Percentiles rank a stretch among this genome's conserved stretches.
These are phyloP conservation scores for Boletus fagicola DNA, from an alignment of 768 basidiomycete species.

Conservation along the genomic window DNA sequence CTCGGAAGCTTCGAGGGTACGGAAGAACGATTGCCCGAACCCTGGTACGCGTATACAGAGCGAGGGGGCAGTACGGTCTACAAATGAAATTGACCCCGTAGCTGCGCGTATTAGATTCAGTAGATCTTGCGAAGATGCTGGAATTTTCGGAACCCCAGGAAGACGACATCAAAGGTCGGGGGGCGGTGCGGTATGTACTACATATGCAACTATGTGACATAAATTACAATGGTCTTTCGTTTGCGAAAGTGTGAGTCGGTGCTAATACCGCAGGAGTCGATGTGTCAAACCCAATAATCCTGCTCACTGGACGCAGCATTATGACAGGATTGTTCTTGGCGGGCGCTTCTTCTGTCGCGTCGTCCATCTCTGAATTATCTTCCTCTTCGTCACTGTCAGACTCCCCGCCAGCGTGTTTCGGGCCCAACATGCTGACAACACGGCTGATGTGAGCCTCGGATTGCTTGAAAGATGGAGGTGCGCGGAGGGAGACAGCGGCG, in stretches of 20 bases:
- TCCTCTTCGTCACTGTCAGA: slow-evolving; percentile 64
- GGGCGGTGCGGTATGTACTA: neutral
- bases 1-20: neutral
- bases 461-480: slow-evolving; percentile 43
- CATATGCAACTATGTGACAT: slow-evolving; percentile 18
- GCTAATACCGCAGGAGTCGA: slow-evolving; percentile 5
- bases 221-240: slow-evolving; percentile 19
- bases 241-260: neutral
- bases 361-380: slow-evolving; percentile 49
- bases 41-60: neutral
- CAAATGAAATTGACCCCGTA: neutral
- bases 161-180: neutral
- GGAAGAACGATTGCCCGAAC: neutral
- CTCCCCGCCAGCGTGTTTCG: slow-evolving; percentile 47
- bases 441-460: slow-evolving; percentile 41
- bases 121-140: neutral
- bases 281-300: slow-evolving; percentile 55
- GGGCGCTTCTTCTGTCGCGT: slow-evolving; percentile 37
- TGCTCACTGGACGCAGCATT: slow-evolving; percentile 55
- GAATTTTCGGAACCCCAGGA: too few species aligned
- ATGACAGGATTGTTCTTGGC: slow-evolving; percentile 53
- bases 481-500: slow-evolving; percentile 49
- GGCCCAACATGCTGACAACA: slow-evolving; percentile 63
- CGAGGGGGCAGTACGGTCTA: neutral
- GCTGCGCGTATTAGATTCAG: neutral